These are phyloP conservation scores for Stenogyne calaminthoides DNA, from an alignment of 305 asterid species.

Conservation along the genomic window DNA sequence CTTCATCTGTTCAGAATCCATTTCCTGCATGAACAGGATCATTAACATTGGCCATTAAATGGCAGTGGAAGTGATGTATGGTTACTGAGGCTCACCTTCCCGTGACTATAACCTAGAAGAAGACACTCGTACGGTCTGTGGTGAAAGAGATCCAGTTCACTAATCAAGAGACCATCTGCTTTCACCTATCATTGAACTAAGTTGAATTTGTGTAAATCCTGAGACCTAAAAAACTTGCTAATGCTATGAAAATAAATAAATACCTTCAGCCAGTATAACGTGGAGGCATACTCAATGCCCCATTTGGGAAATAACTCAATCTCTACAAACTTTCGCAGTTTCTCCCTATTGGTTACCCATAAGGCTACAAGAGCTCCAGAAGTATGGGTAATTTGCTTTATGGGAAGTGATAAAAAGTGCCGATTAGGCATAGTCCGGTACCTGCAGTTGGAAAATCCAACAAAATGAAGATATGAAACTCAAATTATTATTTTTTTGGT, in stretches of 20 bases:
- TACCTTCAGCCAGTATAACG: constrained; percentile 93
- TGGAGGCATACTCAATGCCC: constrained; percentile 77
- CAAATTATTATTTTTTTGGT: too few species aligned
- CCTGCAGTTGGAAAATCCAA: constrained; percentile 44
- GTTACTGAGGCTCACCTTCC: constrained; percentile 46
- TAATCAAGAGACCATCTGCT: constrained; percentile 69
- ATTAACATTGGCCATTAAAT: constrained; percentile 17
- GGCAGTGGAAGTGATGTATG: not conserved
- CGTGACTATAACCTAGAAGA: constrained; percentile 63
- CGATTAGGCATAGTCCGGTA: constrained; percentile 82
- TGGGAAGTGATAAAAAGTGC: constrained; percentile 77
- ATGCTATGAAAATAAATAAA: constrained; percentile 11
- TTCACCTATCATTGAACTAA: constrained; percentile 55
- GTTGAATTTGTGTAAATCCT: constrained; percentile 19
- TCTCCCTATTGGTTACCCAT: constrained; percentile 97
- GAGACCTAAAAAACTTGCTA: not conserved
- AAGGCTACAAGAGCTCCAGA: constrained; percentile 82
- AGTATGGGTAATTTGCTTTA: constrained; percentile 73
- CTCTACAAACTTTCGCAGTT: constrained; percentile 75
- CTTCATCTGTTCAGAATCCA: constrained; percentile 33
- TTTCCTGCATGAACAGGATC: constrained; percentile 28
- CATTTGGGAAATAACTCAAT: constrained; percentile 80
- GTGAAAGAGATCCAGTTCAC: constrained; percentile 92
- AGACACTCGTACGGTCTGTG: constrained; percentile 97
- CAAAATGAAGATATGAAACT: not conserved